Conservation (phyloP, 2,329 filamentous ascomycete genomes). For the Aspergillus brasiliensis region DNA sequence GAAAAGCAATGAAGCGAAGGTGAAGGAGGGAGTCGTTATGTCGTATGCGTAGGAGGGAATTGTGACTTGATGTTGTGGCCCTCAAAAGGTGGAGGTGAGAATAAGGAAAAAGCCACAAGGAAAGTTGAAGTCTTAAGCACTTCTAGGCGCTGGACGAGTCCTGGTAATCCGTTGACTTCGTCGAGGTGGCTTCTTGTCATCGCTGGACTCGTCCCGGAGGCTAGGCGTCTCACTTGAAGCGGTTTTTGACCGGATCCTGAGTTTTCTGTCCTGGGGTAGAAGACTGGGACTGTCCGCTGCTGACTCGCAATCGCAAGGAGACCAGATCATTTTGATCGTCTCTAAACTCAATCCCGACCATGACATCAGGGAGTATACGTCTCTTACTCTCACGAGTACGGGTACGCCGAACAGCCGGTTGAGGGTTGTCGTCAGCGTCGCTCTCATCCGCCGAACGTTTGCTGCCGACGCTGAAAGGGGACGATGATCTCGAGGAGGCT, state of each 20-base stretch:
- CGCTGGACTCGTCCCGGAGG: slow-evolving; percentile 16
- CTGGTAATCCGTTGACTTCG: slow-evolving; percentile 24
- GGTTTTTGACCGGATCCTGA: slow-evolving; percentile 8
- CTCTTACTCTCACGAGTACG: slow-evolving; percentile 33
- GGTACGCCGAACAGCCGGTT: slow-evolving; percentile 29
- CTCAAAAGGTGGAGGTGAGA: neutral
- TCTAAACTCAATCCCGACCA: slow-evolving; percentile 42
- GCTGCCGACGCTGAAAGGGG: slow-evolving; percentile 44
- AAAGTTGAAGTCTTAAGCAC: neutral
- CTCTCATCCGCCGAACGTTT: slow-evolving; percentile 46
- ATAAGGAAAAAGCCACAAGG: neutral
- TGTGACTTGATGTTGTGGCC: neutral
- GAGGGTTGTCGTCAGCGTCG: slow-evolving; percentile 40
- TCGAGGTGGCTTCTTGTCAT: slow-evolving; percentile 20
- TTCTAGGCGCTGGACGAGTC: slow-evolving; percentile 17
- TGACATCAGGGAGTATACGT: slow-evolving; percentile 40
- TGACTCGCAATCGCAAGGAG: slow-evolving; percentile 38
- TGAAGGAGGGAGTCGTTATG: slow-evolving; percentile 6
- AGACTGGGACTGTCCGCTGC: slow-evolving; percentile 10
- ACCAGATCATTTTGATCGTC: slow-evolving; percentile 43
- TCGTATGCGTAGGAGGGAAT: slow-evolving; percentile 10
- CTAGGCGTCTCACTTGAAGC: slow-evolving; percentile 15
- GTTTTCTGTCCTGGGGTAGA: slow-evolving; percentile 14
- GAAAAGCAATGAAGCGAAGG: slow-evolving; percentile 7
- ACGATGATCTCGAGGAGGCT: slow-evolving; percentile 44